Base-by-base conservation (phyloP, 2,329 filamentous ascomycete genomes). In the Ceratocystis cacaofunesta region DNA sequence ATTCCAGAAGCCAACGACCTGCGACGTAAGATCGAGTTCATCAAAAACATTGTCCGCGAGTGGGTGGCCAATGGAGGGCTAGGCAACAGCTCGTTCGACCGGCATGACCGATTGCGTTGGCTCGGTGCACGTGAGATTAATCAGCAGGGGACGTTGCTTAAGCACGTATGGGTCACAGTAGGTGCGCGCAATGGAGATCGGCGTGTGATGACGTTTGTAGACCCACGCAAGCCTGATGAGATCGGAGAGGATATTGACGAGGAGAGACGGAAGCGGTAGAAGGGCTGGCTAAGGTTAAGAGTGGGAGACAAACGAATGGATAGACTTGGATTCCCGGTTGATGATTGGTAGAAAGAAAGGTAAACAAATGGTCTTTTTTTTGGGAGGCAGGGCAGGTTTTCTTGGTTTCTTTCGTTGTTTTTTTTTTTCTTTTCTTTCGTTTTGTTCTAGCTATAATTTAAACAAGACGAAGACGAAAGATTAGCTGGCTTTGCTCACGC, bases 1-100 rank as follows among this genome's bases (percentile, higher is more conserved):
- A 83, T 90, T 65, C 86, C 88, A 0, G 80, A 82, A 22, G 85
- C 86, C 50, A 92, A 92, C 72, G 82, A 86, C 69, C 83, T 92
- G 72, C 83, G 85, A 43, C 80, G 79, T 70, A 92, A 92, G 77
- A 81, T 92, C 66, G 81, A 85, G 67, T 92, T 92, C 72, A 83
- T 92, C 70, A 80, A 81, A 69, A 76, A 80, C 63, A 80, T 90
- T 17, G 80, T 90, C 10, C 81, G 80, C 69, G 86, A 90, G 72
- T 92, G 89, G 89, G 82, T 85, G 12, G 71, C 73, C 65, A 86
- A 87, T 70, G 85, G 84, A 2, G 89, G 89, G 1, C 75, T 92
- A 41, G 89, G 89, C 63, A 85, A 84, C 72, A 84, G 82, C 69
- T 78, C 81, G 68, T 85, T 85, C 79, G 77, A 76, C 68, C 77